Evolutionary conservation across 371 early-diverging fungal genomes (phyloP).

Genomic region (Mucor racemosus): DNA sequence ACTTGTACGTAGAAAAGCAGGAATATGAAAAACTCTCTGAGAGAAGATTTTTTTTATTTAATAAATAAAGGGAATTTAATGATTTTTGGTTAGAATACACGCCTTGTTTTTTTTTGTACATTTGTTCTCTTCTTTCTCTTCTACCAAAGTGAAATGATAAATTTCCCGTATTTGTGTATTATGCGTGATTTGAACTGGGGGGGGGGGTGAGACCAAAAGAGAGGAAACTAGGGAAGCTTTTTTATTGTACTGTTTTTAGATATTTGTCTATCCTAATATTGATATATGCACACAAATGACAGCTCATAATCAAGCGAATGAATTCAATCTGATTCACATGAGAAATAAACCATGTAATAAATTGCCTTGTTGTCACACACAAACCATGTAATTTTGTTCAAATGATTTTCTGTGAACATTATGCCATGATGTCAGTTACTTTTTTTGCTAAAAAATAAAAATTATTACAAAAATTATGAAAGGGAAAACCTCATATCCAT

Average conservation of each 20-base stretch:
- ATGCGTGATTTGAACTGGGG: not conserved
- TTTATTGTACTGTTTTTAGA: conserved; percentile 2
- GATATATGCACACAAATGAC: not conserved
- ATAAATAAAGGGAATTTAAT: conserved; percentile 1
- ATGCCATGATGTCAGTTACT: not conserved
- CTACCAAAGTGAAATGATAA: not conserved
- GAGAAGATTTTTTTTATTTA: not conserved
- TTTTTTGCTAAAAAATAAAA: not conserved
- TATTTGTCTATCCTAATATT: not conserved
- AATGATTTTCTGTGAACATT: not conserved
- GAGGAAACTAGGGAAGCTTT: not conserved
- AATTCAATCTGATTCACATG: not conserved
- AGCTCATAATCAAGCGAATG: not conserved
- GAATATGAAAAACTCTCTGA: not conserved
- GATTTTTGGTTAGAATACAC: not conserved
- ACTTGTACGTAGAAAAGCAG: not conserved
- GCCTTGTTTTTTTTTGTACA: not conserved
- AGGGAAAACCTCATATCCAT: no score
- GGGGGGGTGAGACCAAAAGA: not conserved
- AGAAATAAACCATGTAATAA: not conserved
- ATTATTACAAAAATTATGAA: no score
- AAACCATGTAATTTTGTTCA: not conserved
- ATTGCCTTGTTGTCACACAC: not conserved
- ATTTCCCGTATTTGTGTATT: not conserved
- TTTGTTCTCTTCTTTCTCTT: conserved; percentile 2